Evolutionary conservation across 129 eudicot genomes (phyloP), one percentile per base, ranked within the genome.

Genomic region (Tanacetum coccineum): DNA sequence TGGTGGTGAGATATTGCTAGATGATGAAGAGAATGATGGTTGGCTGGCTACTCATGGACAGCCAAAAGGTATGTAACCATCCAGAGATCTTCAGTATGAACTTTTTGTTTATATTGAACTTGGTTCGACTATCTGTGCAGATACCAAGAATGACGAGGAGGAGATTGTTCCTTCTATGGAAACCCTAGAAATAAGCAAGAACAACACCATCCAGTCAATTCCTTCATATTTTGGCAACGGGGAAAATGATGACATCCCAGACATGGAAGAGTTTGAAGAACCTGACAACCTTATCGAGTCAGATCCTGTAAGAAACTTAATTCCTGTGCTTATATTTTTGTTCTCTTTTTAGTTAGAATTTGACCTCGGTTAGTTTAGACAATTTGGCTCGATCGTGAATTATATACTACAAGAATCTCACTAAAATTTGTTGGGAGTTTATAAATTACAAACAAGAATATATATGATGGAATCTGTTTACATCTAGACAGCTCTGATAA

Each of bases 1-100:
- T 50, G 98, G 98, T 25, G 98, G 91, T 83, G 98, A 92, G 78
- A 84, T 92, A 71, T 78, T 92, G 50, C 87, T 92, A 30, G 98
- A 92, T 59, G 74, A 85, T 64, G 98, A 92, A 58, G 87, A 92
- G 28, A 79, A 85, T 80, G 96, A 92, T 80, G 98, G 98, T 61
- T 92, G 98, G 98, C 75, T 92, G 73, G 98, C 98, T 53, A 92
- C 98, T 67, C 98, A 92, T 76, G 98, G 98, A 47, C 81, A 86
- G 51, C 96, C 98, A 61, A 92, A 86, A 85, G 98, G 98, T 92
- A 62, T 66, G 42, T 45, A 15, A 2, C 28, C 63, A 54, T 32
- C 28, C 67, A 51, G 52, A 66, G 12, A 59, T 20, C 53, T 57
- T 15, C 5, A 40, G 21, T 62, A 42, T 60, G 1, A 17, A 21